Evolutionary conservation across 2,329 filamentous ascomycete genomes (phyloP), one percentile per base, ranked within the genome.

Genomic region (Ophiosphaerella herpotricha): DNA sequence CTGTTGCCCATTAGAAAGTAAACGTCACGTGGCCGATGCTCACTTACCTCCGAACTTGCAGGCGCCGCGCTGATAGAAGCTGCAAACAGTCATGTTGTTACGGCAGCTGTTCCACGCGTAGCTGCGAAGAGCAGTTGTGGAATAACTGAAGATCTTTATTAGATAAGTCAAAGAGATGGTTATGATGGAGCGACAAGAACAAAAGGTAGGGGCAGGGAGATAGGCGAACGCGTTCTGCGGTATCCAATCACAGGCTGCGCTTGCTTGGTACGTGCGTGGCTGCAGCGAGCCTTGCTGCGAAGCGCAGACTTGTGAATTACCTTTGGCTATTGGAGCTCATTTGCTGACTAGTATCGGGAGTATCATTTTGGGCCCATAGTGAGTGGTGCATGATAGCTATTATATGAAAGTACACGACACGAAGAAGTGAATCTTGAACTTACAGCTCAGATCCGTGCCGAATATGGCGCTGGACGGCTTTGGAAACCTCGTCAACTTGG

Each of bases 21-120:
- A 48, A 33, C 8, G 18, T 9, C 13, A 35, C 16, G 24, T 1
- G 24, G 24, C 1, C n/a, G 31, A 11, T 46, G 39, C 26, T 43
- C 16, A 26, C 78, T 57, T 76, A 86, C 85, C 77, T 74, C 86
- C 86, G 67, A 81, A 85, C 63, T 76, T 83, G 77, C 87, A 91
- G 55, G 78, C 78, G 37, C 86, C 86, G 67, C 85, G 80, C 67
- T 82, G 80, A 64, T 79, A 90, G 70, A 83, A 90, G 56, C 73
- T 80, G 77, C 87, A 90, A 48, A 87, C 66, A 26, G 67, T 64
- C 77, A 79, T 75, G 37, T 46, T 43, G 41, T 37, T 16, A 18
- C 23, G 23, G 35, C 48, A 42, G 41, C 31, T 18, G 23, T 35
- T 5, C 11, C 44, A 21, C 23, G 21, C 13, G 4, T 38, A 32